These are phyloP conservation scores for Jacaranda mimosifolia DNA, from an alignment of 257 asterid genomes.

Conservation along the genomic window DNA sequence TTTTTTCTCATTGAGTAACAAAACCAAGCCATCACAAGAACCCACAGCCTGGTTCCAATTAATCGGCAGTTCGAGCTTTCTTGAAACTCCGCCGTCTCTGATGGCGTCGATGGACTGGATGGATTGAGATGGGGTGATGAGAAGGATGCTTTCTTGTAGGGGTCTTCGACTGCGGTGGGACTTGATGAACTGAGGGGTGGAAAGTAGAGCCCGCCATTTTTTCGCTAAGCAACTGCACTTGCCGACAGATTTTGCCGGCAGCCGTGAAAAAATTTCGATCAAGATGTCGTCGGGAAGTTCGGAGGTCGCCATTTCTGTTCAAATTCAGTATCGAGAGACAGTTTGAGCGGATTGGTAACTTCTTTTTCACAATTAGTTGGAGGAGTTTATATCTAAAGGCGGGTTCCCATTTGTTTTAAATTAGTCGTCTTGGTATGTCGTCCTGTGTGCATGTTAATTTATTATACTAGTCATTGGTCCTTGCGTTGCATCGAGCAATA, in stretches of 20 bases:
- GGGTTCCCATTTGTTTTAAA: no score
- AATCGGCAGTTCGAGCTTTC: background rate
- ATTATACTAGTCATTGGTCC: no score
- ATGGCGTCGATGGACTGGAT: constrained; percentile 3
- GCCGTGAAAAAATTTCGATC: constrained; percentile 24
- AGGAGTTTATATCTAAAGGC: no score
- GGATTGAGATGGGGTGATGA: background rate
- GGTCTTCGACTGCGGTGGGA: constrained; percentile 20
- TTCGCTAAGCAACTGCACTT: constrained; percentile 40
- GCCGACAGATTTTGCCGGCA: constrained; percentile 41
- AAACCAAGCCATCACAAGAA: constrained; percentile 37
- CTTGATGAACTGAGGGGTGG: constrained; percentile 30
- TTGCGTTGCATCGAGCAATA: no score
- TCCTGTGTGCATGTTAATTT: no score
- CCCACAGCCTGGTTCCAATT: constrained; percentile 17
- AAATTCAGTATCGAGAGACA: no score
- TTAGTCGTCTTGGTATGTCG: no score
- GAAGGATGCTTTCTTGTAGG: constrained; percentile 25
- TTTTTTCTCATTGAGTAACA: background rate
- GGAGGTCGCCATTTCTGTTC: background rate
- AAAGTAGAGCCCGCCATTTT: constrained; percentile 19
- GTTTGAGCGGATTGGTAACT: no score
- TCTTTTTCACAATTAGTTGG: no score
- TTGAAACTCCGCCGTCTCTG: background rate
- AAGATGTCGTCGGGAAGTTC: constrained; percentile 34